Conservation (phyloP, 495 filamentous ascomycete genomes). For the Podospora pseudocomata region DNA sequence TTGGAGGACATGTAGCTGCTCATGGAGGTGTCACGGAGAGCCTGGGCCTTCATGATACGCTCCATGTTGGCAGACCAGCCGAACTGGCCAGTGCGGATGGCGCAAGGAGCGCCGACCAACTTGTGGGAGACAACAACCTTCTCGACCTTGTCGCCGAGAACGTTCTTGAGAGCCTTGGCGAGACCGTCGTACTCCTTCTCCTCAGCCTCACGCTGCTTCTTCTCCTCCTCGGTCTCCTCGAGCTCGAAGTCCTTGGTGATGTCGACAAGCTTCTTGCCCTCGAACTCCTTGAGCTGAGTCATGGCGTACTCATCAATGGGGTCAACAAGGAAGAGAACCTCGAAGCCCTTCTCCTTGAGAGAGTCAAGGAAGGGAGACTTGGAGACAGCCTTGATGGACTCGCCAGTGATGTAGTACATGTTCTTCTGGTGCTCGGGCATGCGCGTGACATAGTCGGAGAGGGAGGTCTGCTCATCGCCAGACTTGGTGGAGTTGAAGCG, state of each 20-base stretch:
- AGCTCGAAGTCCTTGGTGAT: slow-evolving; percentile 99
- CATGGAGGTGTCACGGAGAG: slow-evolving; percentile 99
- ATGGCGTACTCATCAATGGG: slow-evolving; percentile 99
- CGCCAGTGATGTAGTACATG: slow-evolving; percentile 99
- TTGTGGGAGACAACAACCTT: slow-evolving; percentile 99
- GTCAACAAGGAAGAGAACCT: slow-evolving; percentile 98
- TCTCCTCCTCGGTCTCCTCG: slow-evolving; percentile 99
- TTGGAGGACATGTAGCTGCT: slow-evolving; percentile 99
- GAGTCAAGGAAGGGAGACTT: slow-evolving; percentile 99
- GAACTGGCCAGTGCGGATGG: slow-evolving; percentile 99
- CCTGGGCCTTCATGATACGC: slow-evolving; percentile 99
- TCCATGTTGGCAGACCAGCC: slow-evolving; percentile 99
- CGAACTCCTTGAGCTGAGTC: slow-evolving; percentile 99
- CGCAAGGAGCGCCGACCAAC: slow-evolving; percentile 90
- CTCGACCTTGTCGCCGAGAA: slow-evolving; percentile 99
- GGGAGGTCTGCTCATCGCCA: slow-evolving; percentile 90
- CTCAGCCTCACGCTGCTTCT: slow-evolving; percentile 90
- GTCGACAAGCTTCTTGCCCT: slow-evolving; percentile 99
- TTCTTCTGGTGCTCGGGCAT: slow-evolving; percentile 99
- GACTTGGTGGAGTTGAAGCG: slow-evolving; percentile 99
- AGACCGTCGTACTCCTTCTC: slow-evolving; percentile 96
- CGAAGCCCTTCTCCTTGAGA: slow-evolving; percentile 99
- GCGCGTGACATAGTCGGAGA: slow-evolving; percentile 94
- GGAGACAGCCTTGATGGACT: slow-evolving; percentile 94
- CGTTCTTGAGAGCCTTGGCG: slow-evolving; percentile 96